Percentiles rank a stretch among this genome's conserved stretches.
These are phyloP conservation scores for Talaromyces albobiverticillius DNA, from an alignment of 2,329 filamentous ascomycete species.

Conservation along the genomic window DNA sequence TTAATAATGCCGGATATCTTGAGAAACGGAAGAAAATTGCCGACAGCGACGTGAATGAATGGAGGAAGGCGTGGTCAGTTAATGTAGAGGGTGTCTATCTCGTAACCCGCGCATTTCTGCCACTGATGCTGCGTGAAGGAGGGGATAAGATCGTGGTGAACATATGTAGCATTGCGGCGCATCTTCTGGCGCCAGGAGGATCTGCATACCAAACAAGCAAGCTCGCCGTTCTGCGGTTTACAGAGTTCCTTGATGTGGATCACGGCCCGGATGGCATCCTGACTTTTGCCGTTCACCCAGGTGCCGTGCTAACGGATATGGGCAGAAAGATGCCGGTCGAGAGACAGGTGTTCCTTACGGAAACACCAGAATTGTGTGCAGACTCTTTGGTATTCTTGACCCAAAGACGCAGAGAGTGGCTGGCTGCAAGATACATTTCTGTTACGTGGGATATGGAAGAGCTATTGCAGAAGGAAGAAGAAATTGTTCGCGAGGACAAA, in stretches of 20 bases:
- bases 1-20: constrained; percentile 48
- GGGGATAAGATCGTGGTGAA: constrained; percentile 41
- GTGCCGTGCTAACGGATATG: constrained; percentile 42
- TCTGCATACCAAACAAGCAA: constrained; percentile 49
- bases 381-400: constrained; percentile 16
- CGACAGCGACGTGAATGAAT: constrained; percentile 35
- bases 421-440: constrained; percentile 16
- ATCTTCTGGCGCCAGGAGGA: constrained; percentile 31
- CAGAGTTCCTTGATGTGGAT: constrained; percentile 46
- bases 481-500: constrained; percentile 16
- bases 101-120: constrained; percentile 45
- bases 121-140: constrained; percentile 30
- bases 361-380: not conserved
- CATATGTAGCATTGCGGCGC: constrained; percentile 44
- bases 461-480: constrained; percentile 16
- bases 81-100: constrained; percentile 51
- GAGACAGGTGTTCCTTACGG: not conserved
- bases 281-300: constrained; percentile 46
- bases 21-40: constrained; percentile 25
- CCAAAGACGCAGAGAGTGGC: constrained; percentile 15
- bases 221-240: constrained; percentile 43
- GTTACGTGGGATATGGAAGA: constrained; percentile 21
- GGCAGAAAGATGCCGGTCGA: not conserved
- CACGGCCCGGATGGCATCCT: constrained; percentile 39
- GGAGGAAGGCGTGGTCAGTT: constrained; percentile 45